Conservation (phyloP, 129 eudicot genomes). For the Mikania micrantha region DNA sequence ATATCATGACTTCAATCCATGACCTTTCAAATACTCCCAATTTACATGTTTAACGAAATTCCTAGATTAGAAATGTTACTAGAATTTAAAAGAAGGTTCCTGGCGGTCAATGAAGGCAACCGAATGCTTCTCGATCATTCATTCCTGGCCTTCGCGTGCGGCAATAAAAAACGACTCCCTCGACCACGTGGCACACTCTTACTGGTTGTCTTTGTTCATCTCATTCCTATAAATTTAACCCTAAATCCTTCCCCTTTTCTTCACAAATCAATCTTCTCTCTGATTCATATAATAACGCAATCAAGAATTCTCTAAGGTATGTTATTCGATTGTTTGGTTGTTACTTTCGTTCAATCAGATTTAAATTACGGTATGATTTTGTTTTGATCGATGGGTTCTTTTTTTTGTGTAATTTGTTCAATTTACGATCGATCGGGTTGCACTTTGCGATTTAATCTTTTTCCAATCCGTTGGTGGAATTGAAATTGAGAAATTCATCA, state of each 20-base stretch:
- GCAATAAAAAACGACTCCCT: not conserved
- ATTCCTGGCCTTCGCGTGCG: not conserved
- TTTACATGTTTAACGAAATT: no score
- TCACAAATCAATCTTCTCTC: slow-evolving; percentile 8
- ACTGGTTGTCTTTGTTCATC: not conserved
- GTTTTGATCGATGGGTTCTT: not conserved
- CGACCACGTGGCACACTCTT: slow-evolving; percentile 11
- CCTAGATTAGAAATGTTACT: no score
- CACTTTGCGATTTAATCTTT: not conserved
- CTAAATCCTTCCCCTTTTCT: not conserved
- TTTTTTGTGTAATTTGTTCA: no score
- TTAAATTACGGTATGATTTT: not conserved
- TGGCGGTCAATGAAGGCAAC: no score
- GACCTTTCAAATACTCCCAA: no score
- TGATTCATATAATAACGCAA: not conserved
- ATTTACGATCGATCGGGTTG: not conserved
- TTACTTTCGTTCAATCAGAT: not conserved
- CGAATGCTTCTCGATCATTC: no score
- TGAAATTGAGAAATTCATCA: not conserved
- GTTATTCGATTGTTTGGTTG: not conserved
- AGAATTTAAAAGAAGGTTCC: no score
- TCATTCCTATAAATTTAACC: slow-evolving; percentile 32
- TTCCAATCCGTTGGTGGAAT: not conserved
- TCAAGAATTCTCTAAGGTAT: slow-evolving; percentile 1
- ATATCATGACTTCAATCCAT: no score